Evolutionary conservation across 768 basidiomycete species (phyloP).

Genomic region (Tulasnella sp.): DNA sequence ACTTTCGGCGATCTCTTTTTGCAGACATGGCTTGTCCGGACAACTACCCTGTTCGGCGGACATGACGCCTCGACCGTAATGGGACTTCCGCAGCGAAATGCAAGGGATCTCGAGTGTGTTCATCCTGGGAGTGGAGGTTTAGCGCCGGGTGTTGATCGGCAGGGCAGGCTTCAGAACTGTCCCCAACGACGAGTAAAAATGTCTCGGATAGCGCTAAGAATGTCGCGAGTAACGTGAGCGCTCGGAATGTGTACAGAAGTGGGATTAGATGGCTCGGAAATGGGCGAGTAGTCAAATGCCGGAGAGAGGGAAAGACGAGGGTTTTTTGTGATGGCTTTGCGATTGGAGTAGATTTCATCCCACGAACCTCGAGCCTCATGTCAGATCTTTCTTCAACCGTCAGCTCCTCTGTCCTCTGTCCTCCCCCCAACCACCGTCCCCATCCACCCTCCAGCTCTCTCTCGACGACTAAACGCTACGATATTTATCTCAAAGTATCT

Average conservation of each 20-base stretch:
- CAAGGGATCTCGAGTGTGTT: background rate
- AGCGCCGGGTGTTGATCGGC: background rate
- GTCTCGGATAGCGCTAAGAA: background rate
- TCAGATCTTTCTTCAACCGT: background rate
- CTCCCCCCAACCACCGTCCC: background rate
- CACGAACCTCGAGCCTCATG: background rate
- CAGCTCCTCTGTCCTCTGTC: background rate
- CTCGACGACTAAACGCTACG: background rate
- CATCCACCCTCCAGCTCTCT: background rate
- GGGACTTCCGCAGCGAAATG: background rate
- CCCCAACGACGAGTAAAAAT: background rate
- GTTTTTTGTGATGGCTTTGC: background rate
- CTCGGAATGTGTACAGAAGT: background rate
- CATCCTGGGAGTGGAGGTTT: background rate
- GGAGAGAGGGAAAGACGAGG: background rate
- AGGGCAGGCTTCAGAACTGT: background rate
- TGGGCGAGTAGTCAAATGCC: background rate
- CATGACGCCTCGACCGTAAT: background rate
- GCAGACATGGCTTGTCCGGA: background rate
- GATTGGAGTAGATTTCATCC: background rate
- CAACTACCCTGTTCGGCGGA: background rate
- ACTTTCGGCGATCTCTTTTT: background rate
- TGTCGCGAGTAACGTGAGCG: background rate
- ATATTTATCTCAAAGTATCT: slow-evolving; percentile 2
- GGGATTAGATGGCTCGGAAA: background rate